These are phyloP conservation scores for Poa annua DNA, from an alignment of 176 grass and related monocot genomes.

Conservation along the genomic window DNA sequence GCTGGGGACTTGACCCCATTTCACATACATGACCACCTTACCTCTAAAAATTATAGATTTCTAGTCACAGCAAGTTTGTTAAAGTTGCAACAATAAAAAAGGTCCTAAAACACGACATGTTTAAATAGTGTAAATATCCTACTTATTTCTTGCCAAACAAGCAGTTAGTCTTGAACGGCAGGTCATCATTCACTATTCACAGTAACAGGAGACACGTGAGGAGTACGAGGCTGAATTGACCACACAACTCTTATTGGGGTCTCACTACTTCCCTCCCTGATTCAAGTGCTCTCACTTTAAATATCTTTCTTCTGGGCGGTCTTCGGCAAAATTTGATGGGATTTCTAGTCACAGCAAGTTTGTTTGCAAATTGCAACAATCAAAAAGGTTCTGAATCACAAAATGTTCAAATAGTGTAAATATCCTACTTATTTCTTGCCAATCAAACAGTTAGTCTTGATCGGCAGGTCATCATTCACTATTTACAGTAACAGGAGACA, in stretches of 20 bases:
- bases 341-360: background rate
- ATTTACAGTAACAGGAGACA: background rate
- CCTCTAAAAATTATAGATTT: background rate
- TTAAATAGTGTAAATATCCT: background rate
- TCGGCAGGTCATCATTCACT: background rate
- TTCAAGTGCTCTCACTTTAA: too few species aligned
- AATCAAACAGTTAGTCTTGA: background rate
- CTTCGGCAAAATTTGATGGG: background rate
- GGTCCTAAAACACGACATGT: background rate
- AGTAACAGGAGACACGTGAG: background rate
- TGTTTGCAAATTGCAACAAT: background rate
- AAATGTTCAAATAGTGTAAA: background rate
- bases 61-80: background rate
- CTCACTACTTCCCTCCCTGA: background rate
- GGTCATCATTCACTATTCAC: background rate
- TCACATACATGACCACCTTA: background rate
- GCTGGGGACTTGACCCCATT: background rate
- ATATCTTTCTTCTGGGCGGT: background rate
- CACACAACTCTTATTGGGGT: background rate
- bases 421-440: background rate
- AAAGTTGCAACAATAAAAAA: background rate
- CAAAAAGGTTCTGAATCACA: background rate
- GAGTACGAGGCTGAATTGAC: constrained; percentile 4
- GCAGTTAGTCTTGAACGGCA: background rate
- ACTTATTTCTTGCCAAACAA: background rate